phyloP scores from a whole-genome alignment of 2,329 filamentous ascomycete genomes.

The Alternaria brassicae region DNA sequence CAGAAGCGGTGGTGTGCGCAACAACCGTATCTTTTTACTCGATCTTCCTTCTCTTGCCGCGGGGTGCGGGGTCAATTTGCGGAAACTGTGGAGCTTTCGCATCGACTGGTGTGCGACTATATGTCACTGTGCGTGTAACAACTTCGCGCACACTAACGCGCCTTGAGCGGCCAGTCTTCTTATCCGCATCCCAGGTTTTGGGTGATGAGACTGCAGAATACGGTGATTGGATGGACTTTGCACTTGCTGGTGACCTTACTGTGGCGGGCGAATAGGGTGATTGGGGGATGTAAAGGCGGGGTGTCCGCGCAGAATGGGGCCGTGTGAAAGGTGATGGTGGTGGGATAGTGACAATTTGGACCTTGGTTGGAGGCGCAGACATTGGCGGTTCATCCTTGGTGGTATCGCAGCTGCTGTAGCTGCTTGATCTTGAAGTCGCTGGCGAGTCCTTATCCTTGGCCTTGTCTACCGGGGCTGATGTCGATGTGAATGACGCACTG shows the following conservation, averaged over 20 bases:
- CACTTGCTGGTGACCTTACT: constrained; percentile 72
- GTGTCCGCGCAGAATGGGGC: constrained; percentile 66
- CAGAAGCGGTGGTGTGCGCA: constrained; percentile 23
- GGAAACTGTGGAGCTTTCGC: constrained; percentile 51
- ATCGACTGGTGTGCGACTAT: constrained; percentile 66
- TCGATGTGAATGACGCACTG: constrained; percentile 46
- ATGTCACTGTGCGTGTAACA: constrained; percentile 92
- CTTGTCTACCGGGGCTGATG: constrained; percentile 43
- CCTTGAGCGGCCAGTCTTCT: constrained; percentile 67
- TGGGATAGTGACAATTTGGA: constrained; percentile 65
- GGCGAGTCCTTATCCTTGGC: constrained; percentile 29
- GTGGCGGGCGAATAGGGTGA: constrained; percentile 72
- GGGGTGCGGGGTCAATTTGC: constrained; percentile 86
- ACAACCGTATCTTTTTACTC: constrained; percentile 49
- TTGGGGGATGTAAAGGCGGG: constrained; percentile 75
- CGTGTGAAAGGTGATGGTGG: constrained; percentile 69
- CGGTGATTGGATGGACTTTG: constrained; percentile 65
- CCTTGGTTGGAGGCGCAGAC: constrained; percentile 54
- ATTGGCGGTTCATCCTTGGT: constrained; percentile 49
- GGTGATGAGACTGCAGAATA: constrained; percentile 74
- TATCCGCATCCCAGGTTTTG: constrained; percentile 78
- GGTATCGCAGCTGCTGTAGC: constrained; percentile 48
- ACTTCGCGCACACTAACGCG: constrained; percentile 81
- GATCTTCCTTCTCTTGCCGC: constrained; percentile 87
- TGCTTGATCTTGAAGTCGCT: constrained; percentile 48